Percentiles rank a stretch among this genome's conserved stretches.
Evolutionary conservation across 495 filamentous ascomycete species (phyloP).

Genomic region (Neurospora sp.): DNA sequence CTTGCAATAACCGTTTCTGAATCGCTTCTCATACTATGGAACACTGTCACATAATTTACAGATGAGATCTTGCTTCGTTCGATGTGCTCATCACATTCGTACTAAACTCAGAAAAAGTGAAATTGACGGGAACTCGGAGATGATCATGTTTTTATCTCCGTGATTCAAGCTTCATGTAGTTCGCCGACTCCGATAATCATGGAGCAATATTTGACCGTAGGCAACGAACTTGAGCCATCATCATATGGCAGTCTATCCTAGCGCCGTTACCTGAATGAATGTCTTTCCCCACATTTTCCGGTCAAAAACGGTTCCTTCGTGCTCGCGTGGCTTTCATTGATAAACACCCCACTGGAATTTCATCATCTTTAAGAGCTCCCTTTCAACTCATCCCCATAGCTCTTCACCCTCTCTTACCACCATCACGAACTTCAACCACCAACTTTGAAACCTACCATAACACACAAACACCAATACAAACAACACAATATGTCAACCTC

Average conservation of each 20-base stretch:
- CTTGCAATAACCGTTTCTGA: background rate
- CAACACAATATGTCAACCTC: background rate
- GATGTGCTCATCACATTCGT: background rate
- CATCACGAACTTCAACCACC: background rate
- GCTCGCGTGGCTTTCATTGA: background rate
- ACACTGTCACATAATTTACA: background rate
- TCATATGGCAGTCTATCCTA: background rate
- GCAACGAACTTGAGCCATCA: background rate
- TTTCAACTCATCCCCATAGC: background rate
- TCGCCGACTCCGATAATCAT: background rate
- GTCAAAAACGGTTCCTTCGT: background rate
- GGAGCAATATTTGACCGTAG: background rate
- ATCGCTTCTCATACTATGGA: background rate
- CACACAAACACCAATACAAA: background rate
- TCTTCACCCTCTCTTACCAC: background rate
- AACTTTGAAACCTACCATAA: background rate
- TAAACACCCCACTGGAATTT: background rate
- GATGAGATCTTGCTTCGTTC: background rate
- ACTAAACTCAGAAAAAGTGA: background rate
- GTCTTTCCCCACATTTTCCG: background rate
- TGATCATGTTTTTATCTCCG: background rate
- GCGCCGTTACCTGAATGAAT: background rate
- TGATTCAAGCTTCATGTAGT: background rate
- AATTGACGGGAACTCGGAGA: background rate
- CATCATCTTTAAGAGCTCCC: background rate